Base-by-base conservation (phyloP, 768 basidiomycete genomes). In the Clathrus columnatus region DNA sequence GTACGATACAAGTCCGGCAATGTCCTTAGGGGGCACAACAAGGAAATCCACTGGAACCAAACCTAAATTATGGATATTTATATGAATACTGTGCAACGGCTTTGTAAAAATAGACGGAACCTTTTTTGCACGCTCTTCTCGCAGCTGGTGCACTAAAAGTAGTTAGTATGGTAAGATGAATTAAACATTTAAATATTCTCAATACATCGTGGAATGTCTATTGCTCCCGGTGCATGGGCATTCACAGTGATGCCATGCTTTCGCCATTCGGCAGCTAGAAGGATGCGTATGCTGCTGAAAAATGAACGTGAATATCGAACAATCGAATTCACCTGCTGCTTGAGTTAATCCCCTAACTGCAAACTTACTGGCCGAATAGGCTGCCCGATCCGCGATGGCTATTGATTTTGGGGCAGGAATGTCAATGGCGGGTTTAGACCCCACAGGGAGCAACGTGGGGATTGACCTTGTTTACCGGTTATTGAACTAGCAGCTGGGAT, bases 171-270 rank as follows among this genome's bases (percentile, higher is more conserved):
- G 16, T 46, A 26, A n/a, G 21, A 27, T 18, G 27, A 18, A 47
- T 24, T 20, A 24, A 32, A 17, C 24, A 20, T 30, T n/a, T n/a
- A n/a, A n/a, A n/a, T n/a, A n/a, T n/a, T n/a, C n/a, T n/a, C n/a
- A n/a, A 26, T 36, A 75, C 73, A 20, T 63, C 72, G 48, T 4
- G 57, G 46, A 0, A 69, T 74, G 0, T 62, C 42, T 43, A 70
- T 67, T 16, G 56, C 6, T 2, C 72, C 70, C 0, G 74, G 75
- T 2, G 71, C 69, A 52, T 76, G 74, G 1, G 70, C 63, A 48
- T 75, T 74, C 3, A 72, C 74, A 0, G 71, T 73, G 29, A 75
- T 73, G 18, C 61, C 54, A 18, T 63, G 47, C 20, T 11, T 5
- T 18, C 58, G 57, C 24, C 61, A 51, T 27, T 64, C 63, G 8